These are phyloP conservation scores for Brassica balearica DNA, from an alignment of 441 rosid species.

Conservation along the genomic window DNA sequence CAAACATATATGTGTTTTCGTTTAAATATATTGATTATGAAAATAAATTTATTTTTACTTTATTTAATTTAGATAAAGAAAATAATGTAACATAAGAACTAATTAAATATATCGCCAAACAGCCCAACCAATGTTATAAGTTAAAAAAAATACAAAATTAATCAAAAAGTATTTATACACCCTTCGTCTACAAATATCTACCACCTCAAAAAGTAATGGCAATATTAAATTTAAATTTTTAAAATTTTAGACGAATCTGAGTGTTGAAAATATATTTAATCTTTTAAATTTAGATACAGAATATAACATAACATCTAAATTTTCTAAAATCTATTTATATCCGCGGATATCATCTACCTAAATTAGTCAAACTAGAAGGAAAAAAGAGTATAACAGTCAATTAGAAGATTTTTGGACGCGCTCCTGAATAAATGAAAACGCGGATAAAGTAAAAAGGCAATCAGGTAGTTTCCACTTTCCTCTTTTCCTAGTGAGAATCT, in stretches of 20 bases:
- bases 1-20: no score
- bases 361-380: neutral
- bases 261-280: neutral
- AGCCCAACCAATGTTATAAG: no score
- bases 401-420: neutral
- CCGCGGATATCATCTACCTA: neutral
- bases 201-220: neutral
- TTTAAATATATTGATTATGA: no score
- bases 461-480: neutral
- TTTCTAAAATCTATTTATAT: no score
- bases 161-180: neutral
- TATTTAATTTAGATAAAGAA: no score
- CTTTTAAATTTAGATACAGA: no score
- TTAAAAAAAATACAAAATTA: neutral
- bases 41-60: no score
- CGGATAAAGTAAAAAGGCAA: neutral
- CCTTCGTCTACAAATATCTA: neutral
- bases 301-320: no score
- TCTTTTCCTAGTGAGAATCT: neutral
- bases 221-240: no score
- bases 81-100: no score
- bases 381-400: no score
- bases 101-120: no score
- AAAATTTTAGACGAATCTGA: neutral
- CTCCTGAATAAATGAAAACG: neutral